Conservation (phyloP, 2,329 filamentous ascomycete genomes). For the Achaetomium macrosporum region DNA sequence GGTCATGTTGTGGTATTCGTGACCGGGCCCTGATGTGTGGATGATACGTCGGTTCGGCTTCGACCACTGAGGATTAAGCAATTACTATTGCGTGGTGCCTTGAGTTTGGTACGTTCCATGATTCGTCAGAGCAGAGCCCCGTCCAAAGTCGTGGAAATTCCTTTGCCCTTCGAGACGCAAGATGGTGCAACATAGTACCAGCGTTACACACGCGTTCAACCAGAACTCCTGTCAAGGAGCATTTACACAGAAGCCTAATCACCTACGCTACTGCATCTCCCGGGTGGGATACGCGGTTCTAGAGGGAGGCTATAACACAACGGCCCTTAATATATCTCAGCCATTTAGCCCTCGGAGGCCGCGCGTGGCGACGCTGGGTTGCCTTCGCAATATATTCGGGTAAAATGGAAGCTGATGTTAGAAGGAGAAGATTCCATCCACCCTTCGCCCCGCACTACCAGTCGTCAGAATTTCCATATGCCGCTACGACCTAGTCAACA, state of each 20-base stretch:
- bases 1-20: constrained; percentile 7
- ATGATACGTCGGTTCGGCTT: background rate
- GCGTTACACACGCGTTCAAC: too few species aligned
- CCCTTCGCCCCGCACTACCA: constrained; percentile 10
- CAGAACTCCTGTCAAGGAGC: too few species aligned
- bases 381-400: constrained; percentile 23
- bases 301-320: constrained; percentile 17
- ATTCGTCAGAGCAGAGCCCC: background rate
- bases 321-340: constrained; percentile 21
- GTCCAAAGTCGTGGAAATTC: background rate
- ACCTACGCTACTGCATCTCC: too few species aligned
- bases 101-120: background rate
- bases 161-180: background rate
- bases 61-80: background rate
- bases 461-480: constrained; percentile 8
- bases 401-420: constrained; percentile 21
- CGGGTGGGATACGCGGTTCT: constrained; percentile 20
- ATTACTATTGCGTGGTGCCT: constrained; percentile 2
- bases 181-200: too few species aligned
- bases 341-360: constrained; percentile 24
- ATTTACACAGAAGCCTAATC: too few species aligned
- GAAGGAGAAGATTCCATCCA: constrained; percentile 3
- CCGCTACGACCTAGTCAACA: background rate
- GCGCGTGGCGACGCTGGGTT: constrained; percentile 12
- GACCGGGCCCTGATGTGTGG: background rate